phyloP scores from a whole-genome alignment of 1,284 basidiomycete genomes.

The Puccinia coronata region DNA sequence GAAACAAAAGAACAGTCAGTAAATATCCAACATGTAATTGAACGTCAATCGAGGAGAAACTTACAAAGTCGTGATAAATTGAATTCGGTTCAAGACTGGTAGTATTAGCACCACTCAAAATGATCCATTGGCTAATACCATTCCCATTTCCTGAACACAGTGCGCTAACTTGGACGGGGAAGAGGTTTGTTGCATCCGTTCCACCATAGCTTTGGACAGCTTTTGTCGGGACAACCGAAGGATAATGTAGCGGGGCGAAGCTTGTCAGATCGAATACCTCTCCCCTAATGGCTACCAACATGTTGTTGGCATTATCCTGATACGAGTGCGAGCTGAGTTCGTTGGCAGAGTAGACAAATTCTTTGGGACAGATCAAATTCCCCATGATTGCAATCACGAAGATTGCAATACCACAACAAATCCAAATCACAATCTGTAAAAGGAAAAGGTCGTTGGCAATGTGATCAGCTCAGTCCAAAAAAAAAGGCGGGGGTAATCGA shows the following conservation, averaged over 20 bases:
- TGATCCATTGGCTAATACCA: slow-evolving; percentile 78
- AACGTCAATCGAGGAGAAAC: slow-evolving; percentile 6
- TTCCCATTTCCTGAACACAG: slow-evolving; percentile 85
- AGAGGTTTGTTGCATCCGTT: slow-evolving; percentile 71
- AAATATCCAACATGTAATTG: slow-evolving; percentile 60
- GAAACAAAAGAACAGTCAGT: slow-evolving; percentile 11
- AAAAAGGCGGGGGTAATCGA: not conserved
- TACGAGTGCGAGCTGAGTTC: slow-evolving; percentile 76
- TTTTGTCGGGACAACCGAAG: slow-evolving; percentile 70
- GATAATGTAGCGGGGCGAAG: slow-evolving; percentile 54
- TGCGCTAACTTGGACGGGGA: slow-evolving; percentile 95
- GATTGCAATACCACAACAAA: slow-evolving; percentile 79
- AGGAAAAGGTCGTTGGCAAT: not conserved
- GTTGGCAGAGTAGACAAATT: slow-evolving; percentile 79
- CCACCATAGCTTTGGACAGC: slow-evolving; percentile 82
- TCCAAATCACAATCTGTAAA: slow-evolving; percentile 79
- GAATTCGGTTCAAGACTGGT: slow-evolving; percentile 67
- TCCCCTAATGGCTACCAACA: slow-evolving; percentile 80
- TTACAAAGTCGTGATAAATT: slow-evolving; percentile 72
- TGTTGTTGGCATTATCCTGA: slow-evolving; percentile 69
- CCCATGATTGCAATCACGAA: slow-evolving; percentile 93
- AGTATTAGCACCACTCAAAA: slow-evolving; percentile 77
- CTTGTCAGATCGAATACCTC: slow-evolving; percentile 80
- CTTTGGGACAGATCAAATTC: slow-evolving; percentile 85
- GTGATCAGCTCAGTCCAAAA: not conserved